Base-by-base conservation (phyloP, 345 rosid genomes). In the Schrenkiella parvula region DNA sequence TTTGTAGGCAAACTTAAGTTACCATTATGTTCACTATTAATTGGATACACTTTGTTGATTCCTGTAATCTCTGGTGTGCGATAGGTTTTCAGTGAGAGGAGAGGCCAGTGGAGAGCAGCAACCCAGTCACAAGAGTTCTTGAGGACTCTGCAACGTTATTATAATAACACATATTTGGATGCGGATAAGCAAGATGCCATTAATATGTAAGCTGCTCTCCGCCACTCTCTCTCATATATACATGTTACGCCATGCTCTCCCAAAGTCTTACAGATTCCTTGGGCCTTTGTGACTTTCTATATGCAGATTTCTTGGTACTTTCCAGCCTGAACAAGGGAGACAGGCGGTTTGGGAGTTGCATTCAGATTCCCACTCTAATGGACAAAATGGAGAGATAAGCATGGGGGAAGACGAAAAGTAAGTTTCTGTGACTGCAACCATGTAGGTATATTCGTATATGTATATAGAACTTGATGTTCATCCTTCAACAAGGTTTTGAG, bases 101-200 rank as follows among this genome's bases (percentile, higher is more conserved):
- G 98, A 71, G 99, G 99, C 62, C 98, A 95, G 81, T 95, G 98
- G 99, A 95, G 73, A 83, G 97, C 99, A 17, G 93, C 99, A 73
- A 89, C 89, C 39, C 99, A 95, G 84, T 95, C 99, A 43, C 98
- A 92, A 79, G 99, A 95, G 82, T 95, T 95, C 80, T 91, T 95
- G 78, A 86, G 97, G 81, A 89, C 97, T 68, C 87, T 95, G 65
- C 98, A 95, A 72, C 90, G 99, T 31, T 91, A 95, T 73, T 91
- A 95, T 73, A 95, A 83, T 85, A 95, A 95, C 65, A 90, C 97
- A 55, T 95, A 95, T 77, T 87, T 91, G 98, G 99, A 95, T 79
- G 85, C 89, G 8, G 89, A 87, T 77, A 91, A 91, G 74, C 98
- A 95, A 79, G 92, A 89, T 71, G 99, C 99, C 29, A 91, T 95